A percentile compares a stretch with the other conserved stretches of the same genome.
phyloP scores from a whole-genome alignment of 192 early-diverging fungal genomes.

The Dissophora globulifera region DNA sequence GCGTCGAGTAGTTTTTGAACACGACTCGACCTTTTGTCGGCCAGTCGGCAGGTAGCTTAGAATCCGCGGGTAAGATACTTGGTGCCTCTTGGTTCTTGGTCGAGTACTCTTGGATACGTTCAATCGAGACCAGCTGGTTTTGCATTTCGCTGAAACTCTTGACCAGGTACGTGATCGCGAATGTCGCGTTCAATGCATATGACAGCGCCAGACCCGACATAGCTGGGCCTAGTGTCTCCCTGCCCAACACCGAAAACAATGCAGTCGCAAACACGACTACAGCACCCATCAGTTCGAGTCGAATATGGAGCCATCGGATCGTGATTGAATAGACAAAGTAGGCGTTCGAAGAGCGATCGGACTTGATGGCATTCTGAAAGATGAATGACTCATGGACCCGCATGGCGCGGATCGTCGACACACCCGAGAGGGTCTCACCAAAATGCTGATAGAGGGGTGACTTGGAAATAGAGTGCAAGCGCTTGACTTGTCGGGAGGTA shows the following conservation, averaged over 20 bases:
- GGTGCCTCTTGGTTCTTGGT: constrained; percentile 83
- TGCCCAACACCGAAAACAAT: constrained; percentile 73
- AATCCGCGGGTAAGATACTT: constrained; percentile 53
- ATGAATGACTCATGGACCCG: constrained; percentile 77
- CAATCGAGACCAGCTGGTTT: constrained; percentile 55
- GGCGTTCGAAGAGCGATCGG: constrained; percentile 77
- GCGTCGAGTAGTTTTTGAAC: constrained; percentile 78
- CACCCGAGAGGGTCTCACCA: constrained; percentile 77
- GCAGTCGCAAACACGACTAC: constrained; percentile 83
- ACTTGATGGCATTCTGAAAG: constrained; percentile 62
- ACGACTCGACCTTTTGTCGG: constrained; percentile 73
- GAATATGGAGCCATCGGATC: constrained; percentile 76
- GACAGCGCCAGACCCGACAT: constrained; percentile 71
- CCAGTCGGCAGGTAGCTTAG: constrained; percentile 58
- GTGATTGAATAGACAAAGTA: constrained; percentile 73
- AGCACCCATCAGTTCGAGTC: constrained; percentile 80
- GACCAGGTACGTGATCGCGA: constrained; percentile 85
- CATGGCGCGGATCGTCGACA: constrained; percentile 87
- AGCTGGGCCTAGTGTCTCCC: constrained; percentile 68
- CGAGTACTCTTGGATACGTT: constrained; percentile 77
- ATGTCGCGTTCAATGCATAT: constrained; percentile 79
- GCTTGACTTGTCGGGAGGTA: constrained; percentile 83
- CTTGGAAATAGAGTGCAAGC: constrained; percentile 80
- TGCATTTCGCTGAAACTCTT: constrained; percentile 86
- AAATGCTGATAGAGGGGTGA: constrained; percentile 86